A percentile compares a stretch with the other conserved stretches of the same genome.
Evolutionary conservation across 2,329 filamentous ascomycete genomes (phyloP).

Genomic region (Ceratocystis colombiana): DNA sequence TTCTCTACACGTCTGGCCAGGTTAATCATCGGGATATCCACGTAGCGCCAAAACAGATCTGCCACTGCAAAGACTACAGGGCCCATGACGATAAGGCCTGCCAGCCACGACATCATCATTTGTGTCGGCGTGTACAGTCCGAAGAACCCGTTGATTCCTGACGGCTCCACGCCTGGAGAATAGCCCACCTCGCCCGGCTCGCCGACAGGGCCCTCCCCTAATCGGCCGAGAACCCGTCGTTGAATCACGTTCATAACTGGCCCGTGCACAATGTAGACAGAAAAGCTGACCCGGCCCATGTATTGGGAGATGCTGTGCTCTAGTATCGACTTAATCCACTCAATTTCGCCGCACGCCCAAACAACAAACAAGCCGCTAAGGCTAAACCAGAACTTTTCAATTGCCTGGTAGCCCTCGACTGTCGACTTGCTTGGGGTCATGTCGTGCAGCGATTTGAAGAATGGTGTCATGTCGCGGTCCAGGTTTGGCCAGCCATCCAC

Average conservation of each 20-base stretch:
- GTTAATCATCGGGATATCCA: conserved; percentile 26
- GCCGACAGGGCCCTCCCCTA: conserved; percentile 20
- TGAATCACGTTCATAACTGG: conserved; percentile 25
- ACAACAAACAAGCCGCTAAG: conserved; percentile 45
- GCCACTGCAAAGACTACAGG: conserved; percentile 25
- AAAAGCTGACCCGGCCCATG: conserved; percentile 51
- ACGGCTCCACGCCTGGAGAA: conserved; percentile 19
- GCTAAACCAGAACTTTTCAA: conserved; percentile 45
- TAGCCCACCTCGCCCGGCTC: conserved; percentile 19
- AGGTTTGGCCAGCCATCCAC: conserved; percentile 24
- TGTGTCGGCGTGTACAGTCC: conserved; percentile 22
- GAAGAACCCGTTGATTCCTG: conserved; percentile 23
- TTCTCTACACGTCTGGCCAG: conserved; percentile 24
- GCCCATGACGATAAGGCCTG: conserved; percentile 24
- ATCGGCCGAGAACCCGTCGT: conserved; percentile 16
- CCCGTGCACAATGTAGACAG: conserved; percentile 49
- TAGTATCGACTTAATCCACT: conserved; percentile 43
- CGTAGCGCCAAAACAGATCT: conserved; percentile 25
- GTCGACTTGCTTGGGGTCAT: conserved; percentile 40
- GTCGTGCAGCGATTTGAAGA: conserved; percentile 41
- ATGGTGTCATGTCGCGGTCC: conserved; percentile 24
- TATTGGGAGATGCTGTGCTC: conserved; percentile 44
- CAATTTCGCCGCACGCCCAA: conserved; percentile 40
- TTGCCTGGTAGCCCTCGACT: conserved; percentile 40
- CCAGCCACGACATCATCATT: conserved; percentile 24